These are phyloP conservation scores for Akebia trifoliata DNA, from an alignment of 164 flowering plant genomes.

Conservation along the genomic window DNA sequence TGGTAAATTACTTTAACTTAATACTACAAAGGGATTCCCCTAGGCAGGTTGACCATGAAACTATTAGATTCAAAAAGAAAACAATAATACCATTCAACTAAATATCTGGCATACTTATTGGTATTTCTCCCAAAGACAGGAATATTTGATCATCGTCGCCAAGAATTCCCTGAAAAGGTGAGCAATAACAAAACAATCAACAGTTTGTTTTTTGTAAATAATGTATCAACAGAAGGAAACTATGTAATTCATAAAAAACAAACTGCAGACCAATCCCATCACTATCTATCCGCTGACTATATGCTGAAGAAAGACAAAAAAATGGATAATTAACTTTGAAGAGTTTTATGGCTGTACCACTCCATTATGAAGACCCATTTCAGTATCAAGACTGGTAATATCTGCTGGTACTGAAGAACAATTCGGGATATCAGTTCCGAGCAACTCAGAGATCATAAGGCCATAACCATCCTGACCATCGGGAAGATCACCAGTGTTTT, in stretches of 20 bases:
- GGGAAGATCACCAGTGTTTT: constrained; percentile 38
- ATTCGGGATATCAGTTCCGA: constrained; percentile 53
- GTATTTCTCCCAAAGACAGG: constrained; percentile 91
- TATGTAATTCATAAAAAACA: neutral
- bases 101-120: constrained; percentile 67
- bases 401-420: constrained; percentile 55
- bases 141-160: constrained; percentile 84
- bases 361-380: constrained; percentile 61
- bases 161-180: constrained; percentile 59
- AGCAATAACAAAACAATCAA: constrained; percentile 14
- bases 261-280: too few relatives aligned
- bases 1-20: neutral
- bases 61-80: constrained; percentile 10
- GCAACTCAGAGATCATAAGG: constrained; percentile 73
- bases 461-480: constrained; percentile 77
- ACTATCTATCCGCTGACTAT: neutral
- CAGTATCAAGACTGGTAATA: constrained; percentile 53
- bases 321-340: constrained; percentile 6
- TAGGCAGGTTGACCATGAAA: constrained; percentile 8
- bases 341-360: constrained; percentile 44
- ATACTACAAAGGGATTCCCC: neutral
- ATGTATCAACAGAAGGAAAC: neutral
- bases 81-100: constrained; percentile 31
- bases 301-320: neutral
- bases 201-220: neutral